Evolutionary conservation across 2,329 filamentous ascomycete genomes (phyloP).

Genomic region (Lojkania enalia): DNA sequence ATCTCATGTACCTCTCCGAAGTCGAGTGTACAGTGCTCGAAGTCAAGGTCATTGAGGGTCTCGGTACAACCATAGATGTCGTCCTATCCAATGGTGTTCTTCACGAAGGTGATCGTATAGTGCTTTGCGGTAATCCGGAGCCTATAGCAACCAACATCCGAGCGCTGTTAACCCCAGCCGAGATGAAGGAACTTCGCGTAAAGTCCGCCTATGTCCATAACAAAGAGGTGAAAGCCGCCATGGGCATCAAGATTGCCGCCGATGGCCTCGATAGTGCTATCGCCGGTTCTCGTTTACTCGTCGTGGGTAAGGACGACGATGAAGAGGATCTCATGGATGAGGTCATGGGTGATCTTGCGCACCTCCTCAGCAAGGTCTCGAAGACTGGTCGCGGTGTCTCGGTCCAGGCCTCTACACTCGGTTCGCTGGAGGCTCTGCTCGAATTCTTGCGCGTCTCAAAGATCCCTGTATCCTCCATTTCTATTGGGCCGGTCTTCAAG

Average conservation of each 20-base stretch:
- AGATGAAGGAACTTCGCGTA: constrained; percentile 89
- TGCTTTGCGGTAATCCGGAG: constrained; percentile 95
- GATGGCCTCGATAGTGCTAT: constrained; percentile 95
- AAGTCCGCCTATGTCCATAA: constrained; percentile 98
- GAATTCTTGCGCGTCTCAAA: constrained; percentile 96
- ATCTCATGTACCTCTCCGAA: constrained; percentile 97
- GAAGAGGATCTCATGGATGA: constrained; percentile 97
- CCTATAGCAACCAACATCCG: constrained; percentile 94
- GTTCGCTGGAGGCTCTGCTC: constrained; percentile 91
- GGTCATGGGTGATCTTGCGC: constrained; percentile 91
- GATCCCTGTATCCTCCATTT: constrained; percentile 96
- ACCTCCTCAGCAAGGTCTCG: constrained; percentile 86
- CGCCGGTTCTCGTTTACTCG: constrained; percentile 90
- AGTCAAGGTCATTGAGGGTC: constrained; percentile 98
- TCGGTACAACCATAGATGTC: constrained; percentile 98
- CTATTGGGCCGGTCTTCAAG: constrained; percentile 96
- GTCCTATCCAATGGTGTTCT: constrained; percentile 95
- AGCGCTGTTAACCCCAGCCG: constrained; percentile 88
- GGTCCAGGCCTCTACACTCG: constrained; percentile 95
- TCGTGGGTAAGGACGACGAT: constrained; percentile 92
- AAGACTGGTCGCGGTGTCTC: constrained; percentile 93
- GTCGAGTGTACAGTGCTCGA: constrained; percentile 97
- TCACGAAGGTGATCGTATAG: constrained; percentile 89
- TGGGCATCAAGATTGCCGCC: constrained; percentile 98
- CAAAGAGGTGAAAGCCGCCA: constrained; percentile 96